Base-by-base conservation (phyloP, 1,284 basidiomycete species). In the Apiotrichum akiyoshidainum region DNA sequence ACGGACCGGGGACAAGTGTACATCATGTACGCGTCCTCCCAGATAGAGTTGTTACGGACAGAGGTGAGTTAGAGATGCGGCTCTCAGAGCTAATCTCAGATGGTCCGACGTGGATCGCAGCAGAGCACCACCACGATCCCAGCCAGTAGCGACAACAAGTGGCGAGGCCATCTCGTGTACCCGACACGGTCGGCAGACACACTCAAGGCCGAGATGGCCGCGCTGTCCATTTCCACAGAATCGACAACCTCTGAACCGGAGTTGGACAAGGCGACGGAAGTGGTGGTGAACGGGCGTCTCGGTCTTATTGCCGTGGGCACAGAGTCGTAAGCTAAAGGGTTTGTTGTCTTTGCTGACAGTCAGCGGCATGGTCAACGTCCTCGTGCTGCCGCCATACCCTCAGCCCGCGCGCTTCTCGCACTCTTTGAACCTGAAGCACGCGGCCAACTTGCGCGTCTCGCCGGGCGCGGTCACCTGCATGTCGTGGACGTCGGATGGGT, bases 401-500 rank as follows among this genome's bases (percentile, higher is more conserved):
- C 60, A 60, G 37, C 37, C 51, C 41, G 65, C 72, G 16, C 65
- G 65, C 37, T 45, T 63, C 46, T 68, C 68, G n/a, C 68, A 70
- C 56, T 57, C 59, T 10, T 59, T 72, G 12, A 63, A 70, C 47
- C 58, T 74, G 33, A 66, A 66, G 33, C 55, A 59, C 10, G 65
- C 61, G 74, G 79, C 55, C 68, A 83, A 68, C 52, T 59, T 72
- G 3, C 65, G 68, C 58, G 51, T 59, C 4, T 54, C 54, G 7
- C 86, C 86, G 1, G 94, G 94, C 0, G 75, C 82, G n/a, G 87
- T 97, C 2, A 84, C 79, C 47, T 78, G 85, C 14, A 82, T 97
- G 74, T 85, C 91, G 65, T 97, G 93, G 91, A 94, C 87, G 57
- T 89, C 89, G 2, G 96, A 99, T 76, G 96, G 95, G 1, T 92